Conservation (phyloP, 768 basidiomycete species). For the Leccinellum albellum region DNA sequence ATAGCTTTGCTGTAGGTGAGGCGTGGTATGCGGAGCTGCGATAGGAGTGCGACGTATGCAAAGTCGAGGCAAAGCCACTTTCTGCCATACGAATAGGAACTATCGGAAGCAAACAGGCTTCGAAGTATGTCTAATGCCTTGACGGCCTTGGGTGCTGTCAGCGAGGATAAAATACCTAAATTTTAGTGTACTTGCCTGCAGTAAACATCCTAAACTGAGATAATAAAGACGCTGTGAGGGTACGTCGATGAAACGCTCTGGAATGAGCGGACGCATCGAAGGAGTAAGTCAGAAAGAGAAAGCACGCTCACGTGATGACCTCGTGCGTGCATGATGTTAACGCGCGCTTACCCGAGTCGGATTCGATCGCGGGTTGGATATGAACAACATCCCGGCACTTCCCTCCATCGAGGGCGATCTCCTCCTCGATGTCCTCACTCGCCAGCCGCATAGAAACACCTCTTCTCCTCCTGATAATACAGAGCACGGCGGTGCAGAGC, state of each 20-base stretch:
- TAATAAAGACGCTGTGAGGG: conserved; percentile 80
- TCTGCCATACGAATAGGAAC: conserved; percentile 43
- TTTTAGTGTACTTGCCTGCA: conserved; percentile 52
- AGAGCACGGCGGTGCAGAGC: conserved; percentile 54
- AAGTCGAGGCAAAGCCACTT: conserved; percentile 78
- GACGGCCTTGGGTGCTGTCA: conserved; percentile 49
- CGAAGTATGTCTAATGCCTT: conserved; percentile 71
- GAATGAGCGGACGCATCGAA: conserved; percentile 51
- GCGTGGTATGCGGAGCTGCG: conserved; percentile 69
- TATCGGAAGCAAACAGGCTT: conserved; percentile 44
- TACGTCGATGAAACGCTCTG: conserved; percentile 68
- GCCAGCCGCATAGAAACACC: conserved; percentile 36
- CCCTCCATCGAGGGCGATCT: conserved; percentile 57
- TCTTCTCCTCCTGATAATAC: conserved; percentile 35
- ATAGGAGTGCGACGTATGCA: conserved; percentile 52
- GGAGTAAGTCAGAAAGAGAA: background rate
- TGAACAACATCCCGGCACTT: conserved; percentile 41
- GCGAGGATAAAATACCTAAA: background rate
- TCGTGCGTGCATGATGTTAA: background rate
- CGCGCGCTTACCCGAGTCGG: background rate
- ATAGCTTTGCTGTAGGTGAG: conserved; percentile 63
- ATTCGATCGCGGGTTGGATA: conserved; percentile 4
- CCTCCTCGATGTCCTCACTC: conserved; percentile 57
- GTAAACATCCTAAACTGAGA: conserved; percentile 67
- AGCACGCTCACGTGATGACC: conserved; percentile 16